phyloP scores from a whole-genome alignment of 257 asterid species.

The Petunia axillaris region DNA sequence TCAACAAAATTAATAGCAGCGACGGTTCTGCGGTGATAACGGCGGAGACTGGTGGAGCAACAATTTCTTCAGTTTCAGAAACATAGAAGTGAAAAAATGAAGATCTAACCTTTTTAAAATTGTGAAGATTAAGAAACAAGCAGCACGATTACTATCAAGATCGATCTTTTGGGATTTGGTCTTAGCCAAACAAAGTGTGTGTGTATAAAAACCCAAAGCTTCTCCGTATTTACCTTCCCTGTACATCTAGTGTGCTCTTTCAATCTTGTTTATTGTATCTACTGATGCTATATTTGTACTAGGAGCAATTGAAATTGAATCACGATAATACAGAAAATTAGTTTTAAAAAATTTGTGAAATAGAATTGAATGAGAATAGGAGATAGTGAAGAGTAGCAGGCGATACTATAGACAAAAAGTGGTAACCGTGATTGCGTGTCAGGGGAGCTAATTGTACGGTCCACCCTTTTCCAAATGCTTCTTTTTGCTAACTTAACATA shows the following conservation, averaged over 20 bases:
- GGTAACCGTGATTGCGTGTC: background rate
- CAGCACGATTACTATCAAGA: constrained; percentile 98
- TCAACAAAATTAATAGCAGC: too few species aligned
- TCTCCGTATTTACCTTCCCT: constrained; percentile 78
- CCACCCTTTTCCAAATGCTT: constrained; percentile 15
- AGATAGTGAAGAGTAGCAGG: background rate
- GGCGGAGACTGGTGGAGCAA: too few species aligned
- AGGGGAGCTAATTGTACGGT: constrained; percentile 18
- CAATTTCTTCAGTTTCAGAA: too few species aligned
- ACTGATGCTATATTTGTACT: constrained; percentile 63
- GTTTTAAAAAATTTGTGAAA: background rate
- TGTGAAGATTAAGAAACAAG: constrained; percentile 89
- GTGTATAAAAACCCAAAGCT: constrained; percentile 80
- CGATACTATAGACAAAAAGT: background rate
- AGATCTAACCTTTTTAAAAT: constrained; percentile 65
- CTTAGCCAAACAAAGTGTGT: constrained; percentile 83
- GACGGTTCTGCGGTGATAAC: too few species aligned
- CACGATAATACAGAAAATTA: background rate
- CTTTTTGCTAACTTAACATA: too few species aligned
- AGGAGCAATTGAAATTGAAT: constrained; percentile 16
- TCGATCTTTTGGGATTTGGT: constrained; percentile 87
- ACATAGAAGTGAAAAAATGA: background rate
- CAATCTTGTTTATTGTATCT: constrained; percentile 69
- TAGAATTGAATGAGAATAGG: background rate
- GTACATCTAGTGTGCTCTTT: constrained; percentile 93